Evolutionary conservation across 352 stramenopile genomes (phyloP).

Genomic region (Aphanomyces euteiches): DNA sequence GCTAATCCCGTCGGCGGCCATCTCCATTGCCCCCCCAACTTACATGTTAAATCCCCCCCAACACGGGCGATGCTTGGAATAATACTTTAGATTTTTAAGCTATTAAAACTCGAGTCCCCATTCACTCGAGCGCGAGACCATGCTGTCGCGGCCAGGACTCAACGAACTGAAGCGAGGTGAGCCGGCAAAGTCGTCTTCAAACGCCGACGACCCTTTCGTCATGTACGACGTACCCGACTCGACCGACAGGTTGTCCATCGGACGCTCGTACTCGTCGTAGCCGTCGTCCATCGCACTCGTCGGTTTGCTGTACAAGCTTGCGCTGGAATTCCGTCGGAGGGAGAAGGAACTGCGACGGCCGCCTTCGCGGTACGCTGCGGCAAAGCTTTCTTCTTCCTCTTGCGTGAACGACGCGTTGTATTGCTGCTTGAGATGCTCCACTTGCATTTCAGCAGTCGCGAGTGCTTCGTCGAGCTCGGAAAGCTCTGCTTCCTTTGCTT

Average conservation of each 20-base stretch:
- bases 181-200: constrained; percentile 16
- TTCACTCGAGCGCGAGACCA: constrained; percentile 4
- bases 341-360: constrained; percentile 23
- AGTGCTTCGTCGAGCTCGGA: constrained; percentile 31
- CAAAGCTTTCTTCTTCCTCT: constrained; percentile 25
- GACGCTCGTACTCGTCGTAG: constrained; percentile 22
- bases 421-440: constrained; percentile 24
- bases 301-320: not conserved
- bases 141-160: constrained; percentile 21
- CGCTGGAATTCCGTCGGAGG: constrained; percentile 1
- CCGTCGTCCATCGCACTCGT: not conserved
- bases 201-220: not conserved
- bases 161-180: constrained; percentile 27
- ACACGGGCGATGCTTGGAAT: too few species aligned
- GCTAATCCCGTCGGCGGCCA: not conserved
- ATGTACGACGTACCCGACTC: not conserved
- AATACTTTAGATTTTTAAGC: constrained; percentile 1
- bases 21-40: not conserved
- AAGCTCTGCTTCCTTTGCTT: constrained; percentile 20
- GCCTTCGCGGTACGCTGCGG: constrained; percentile 14
- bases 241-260: not conserved
- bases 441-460: constrained; percentile 29
- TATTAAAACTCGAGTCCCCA: constrained; percentile 29
- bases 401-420: constrained; percentile 26
- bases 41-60: too few species aligned